These are phyloP conservation scores for Chalara sp. DNA, from an alignment of 2,329 filamentous ascomycete species.

Conservation along the genomic window DNA sequence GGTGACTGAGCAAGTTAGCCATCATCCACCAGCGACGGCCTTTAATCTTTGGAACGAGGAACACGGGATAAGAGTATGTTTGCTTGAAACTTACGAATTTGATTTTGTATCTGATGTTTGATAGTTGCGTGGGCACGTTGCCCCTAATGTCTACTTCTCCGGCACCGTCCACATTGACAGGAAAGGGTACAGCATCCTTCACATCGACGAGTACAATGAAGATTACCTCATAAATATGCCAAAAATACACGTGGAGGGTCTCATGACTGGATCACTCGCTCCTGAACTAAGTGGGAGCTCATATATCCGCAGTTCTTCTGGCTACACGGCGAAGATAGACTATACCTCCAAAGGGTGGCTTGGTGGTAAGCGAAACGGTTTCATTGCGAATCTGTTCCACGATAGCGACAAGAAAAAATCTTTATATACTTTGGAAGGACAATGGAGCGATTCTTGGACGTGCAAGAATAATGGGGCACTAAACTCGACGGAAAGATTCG, in stretches of 20 bases:
- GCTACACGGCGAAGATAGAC: conserved; percentile 82
- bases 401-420: conserved; percentile 63
- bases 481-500: conserved; percentile 50
- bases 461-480: conserved; percentile 60
- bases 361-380: conserved; percentile 87
- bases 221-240: conserved; percentile 88
- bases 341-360: conserved; percentile 93
- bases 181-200: conserved; percentile 80
- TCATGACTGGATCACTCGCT: conserved; percentile 78
- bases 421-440: conserved; percentile 75
- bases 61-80: conserved; percentile 54
- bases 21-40: conserved; percentile 90
- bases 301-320: conserved; percentile 78
- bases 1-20: conserved; percentile 88
- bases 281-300: conserved; percentile 82
- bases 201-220: conserved; percentile 50
- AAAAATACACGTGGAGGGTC: conserved; percentile 82
- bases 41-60: conserved; percentile 86
- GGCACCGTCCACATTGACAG: conserved; percentile 92
- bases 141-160: conserved; percentile 89
- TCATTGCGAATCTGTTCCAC: conserved; percentile 67
- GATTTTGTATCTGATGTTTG: conserved; percentile 3
- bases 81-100: not conserved
- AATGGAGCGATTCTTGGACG: conserved; percentile 79
- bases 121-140: conserved; percentile 76